Conservation (phyloP, 1,284 basidiomycete species). For the Puccinia novopanici region DNA sequence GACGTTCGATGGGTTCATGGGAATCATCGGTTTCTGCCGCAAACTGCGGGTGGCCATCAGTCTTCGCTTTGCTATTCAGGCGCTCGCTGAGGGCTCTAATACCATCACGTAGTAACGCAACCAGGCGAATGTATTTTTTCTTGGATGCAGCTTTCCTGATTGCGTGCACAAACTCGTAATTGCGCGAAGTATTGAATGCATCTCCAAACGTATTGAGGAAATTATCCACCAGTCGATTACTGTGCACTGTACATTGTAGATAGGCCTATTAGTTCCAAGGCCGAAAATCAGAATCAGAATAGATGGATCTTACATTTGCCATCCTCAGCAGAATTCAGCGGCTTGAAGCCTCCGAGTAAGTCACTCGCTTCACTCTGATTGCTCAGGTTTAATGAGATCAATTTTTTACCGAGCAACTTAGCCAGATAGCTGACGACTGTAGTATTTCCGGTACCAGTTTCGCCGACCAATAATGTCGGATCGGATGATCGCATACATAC, state of each 20-base stretch:
- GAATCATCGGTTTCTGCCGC: not conserved
- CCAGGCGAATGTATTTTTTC: constrained; percentile 40
- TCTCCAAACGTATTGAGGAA: constrained; percentile 82
- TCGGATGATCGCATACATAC: constrained; percentile 74
- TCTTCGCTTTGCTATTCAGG: not conserved
- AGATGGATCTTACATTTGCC: constrained; percentile 53
- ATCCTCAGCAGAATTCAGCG: constrained; percentile 69
- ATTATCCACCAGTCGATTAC: constrained; percentile 73
- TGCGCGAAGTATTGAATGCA: constrained; percentile 88
- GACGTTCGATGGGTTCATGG: constrained; percentile 11
- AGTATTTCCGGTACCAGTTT: constrained; percentile 98
- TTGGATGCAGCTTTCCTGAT: constrained; percentile 45
- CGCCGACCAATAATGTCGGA: constrained; percentile 88
- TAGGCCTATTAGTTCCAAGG: not conserved
- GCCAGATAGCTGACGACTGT: constrained; percentile 85
- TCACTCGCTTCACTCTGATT: constrained; percentile 97
- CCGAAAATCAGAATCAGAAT: not conserved
- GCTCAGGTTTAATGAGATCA: constrained; percentile 88
- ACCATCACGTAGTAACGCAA: constrained; percentile 36
- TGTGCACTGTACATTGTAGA: constrained; percentile 63
- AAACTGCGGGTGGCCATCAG: not conserved
- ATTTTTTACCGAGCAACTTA: no score
- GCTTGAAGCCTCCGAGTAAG: constrained; percentile 91
- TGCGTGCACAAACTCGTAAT: constrained; percentile 70
- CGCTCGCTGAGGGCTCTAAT: constrained; percentile 39